phyloP scores from a whole-genome alignment of 2,329 filamentous ascomycete species.

The Aspergillus tanneri region DNA sequence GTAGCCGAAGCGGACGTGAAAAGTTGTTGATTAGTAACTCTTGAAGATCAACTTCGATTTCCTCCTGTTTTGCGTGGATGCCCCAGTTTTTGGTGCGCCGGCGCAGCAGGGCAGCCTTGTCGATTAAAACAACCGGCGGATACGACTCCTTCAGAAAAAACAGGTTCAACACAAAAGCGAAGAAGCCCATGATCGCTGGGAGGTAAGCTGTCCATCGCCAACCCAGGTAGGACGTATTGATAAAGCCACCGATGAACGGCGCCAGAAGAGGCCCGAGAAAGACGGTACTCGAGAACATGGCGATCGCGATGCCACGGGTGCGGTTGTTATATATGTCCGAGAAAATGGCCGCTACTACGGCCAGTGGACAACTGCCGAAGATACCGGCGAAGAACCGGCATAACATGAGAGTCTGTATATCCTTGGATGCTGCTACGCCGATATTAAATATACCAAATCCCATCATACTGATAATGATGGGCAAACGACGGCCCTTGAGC shows the following conservation, averaged over 20 bases:
- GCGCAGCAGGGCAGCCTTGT: conserved; percentile 53
- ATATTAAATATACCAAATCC: conserved; percentile 46
- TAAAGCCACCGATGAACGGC: conserved; percentile 51
- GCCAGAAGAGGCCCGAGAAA: conserved; percentile 54
- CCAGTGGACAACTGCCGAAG: conserved; percentile 43
- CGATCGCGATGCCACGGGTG: conserved; percentile 36
- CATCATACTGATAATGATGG: conserved; percentile 47
- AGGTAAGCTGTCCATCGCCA: conserved; percentile 54
- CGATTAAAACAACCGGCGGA: conserved; percentile 52
- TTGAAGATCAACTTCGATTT: conserved; percentile 50
- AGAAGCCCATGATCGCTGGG: conserved; percentile 52
- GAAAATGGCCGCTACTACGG: conserved; percentile 43
- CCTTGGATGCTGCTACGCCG: conserved; percentile 41
- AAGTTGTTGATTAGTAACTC: conserved; percentile 51
- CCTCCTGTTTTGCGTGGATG: conserved; percentile 55
- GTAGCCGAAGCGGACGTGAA: conserved; percentile 41
- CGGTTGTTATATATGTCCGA: conserved; percentile 51
- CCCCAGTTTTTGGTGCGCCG: conserved; percentile 58
- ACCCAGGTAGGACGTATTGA: conserved; percentile 44
- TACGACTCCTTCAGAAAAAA: conserved; percentile 56
- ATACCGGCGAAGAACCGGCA: conserved; percentile 47
- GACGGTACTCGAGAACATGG: conserved; percentile 53
- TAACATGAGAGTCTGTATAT: conserved; percentile 39
- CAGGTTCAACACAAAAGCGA: conserved; percentile 34
- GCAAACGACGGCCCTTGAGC: conserved; percentile 55